Evolutionary conservation across 805 yeast genomes (phyloP), one percentile per base, ranked within the genome.

Genomic region (Candida boleticola): DNA sequence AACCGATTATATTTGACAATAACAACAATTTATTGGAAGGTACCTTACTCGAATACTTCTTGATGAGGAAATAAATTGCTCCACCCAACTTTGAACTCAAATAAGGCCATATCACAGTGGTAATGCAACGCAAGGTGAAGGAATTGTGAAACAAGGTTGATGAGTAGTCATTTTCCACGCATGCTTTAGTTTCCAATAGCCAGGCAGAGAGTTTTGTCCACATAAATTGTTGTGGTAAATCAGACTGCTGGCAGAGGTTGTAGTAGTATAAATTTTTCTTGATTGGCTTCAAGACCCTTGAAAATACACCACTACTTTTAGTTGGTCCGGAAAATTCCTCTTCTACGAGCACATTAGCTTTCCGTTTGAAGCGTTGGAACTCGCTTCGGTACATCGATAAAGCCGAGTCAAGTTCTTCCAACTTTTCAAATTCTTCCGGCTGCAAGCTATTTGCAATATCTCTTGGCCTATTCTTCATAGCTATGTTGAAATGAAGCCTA

Each of bases 101-200:
- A 41, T 58, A 64, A 11, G 75, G 75, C 74, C 74, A 69, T 30
- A 61, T 14, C n/a, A 64, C 20, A 2, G 74, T 64, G 10, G 73
- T 58, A 13, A 66, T 39, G 7, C 55, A 48, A 27, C 63, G 44
- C 11, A 66, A 46, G 1, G 64, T 49, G 3, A 50, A 42, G 17
- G 68, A 64, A 18, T 50, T 52, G 19, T 41, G 34, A 2, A 56
- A 39, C 6, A 64, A 48, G 2, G 58, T 40, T 2, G 47, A 21
- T 4, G 73, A 61, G 46, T 60, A 70, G 49, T 70, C 73, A 40
- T 64, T 51, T 20, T 47, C 46, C 16, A 67, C 29, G 41, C 73
- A 64, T 3, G 70, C 70, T 29, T 57, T 55, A n/a, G 59, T 40
- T 39, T 60, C 56, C 44, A 51, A 48, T 29, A 47, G 48, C 51